phyloP scores from a whole-genome alignment of 345 rosid species.

The Dimocarpus longan region DNA sequence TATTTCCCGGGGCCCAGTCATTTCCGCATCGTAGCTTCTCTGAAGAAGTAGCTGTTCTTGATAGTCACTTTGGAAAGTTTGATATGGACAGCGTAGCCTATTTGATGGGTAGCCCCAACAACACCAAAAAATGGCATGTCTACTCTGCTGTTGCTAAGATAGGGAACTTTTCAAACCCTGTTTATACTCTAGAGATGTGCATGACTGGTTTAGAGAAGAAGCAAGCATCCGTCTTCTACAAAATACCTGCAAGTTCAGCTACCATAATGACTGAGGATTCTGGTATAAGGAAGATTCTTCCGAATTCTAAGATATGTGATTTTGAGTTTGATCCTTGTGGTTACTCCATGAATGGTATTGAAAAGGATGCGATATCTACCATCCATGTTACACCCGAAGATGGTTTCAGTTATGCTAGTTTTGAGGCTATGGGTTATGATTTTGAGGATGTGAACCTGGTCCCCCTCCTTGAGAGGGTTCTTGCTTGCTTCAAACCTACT shows the following conservation, averaged over 20 bases:
- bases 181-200: conserved; percentile 89
- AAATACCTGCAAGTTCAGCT: conserved; percentile 48
- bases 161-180: conserved; percentile 16
- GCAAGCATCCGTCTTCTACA: conserved; percentile 75
- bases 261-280: conserved; percentile 68
- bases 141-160: conserved; percentile 69
- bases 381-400: conserved; percentile 94
- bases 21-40: conserved; percentile 85
- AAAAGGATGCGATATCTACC: conserved; percentile 76
- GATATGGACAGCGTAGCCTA: conserved; percentile 65
- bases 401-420: conserved; percentile 96
- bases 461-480: conserved; percentile 66
- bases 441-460: conserved; percentile 39
- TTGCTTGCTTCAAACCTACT: conserved; percentile 72
- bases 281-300: conserved; percentile 88
- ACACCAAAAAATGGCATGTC: conserved; percentile 85
- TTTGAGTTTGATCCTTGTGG: conserved; percentile 97
- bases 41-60: conserved; percentile 87
- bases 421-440: conserved; percentile 85
- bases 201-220: conserved; percentile 86
- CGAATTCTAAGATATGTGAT: conserved; percentile 82
- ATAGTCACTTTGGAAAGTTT: conserved; percentile 56
- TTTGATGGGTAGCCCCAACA: conserved; percentile 66
- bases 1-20: conserved; percentile 78
- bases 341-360: conserved; percentile 95